Percentiles rank a stretch among this genome's conserved stretches.
Evolutionary conservation across 2,329 filamentous ascomycete species (phyloP).

Genomic region (Ophiostoma populinum): DNA sequence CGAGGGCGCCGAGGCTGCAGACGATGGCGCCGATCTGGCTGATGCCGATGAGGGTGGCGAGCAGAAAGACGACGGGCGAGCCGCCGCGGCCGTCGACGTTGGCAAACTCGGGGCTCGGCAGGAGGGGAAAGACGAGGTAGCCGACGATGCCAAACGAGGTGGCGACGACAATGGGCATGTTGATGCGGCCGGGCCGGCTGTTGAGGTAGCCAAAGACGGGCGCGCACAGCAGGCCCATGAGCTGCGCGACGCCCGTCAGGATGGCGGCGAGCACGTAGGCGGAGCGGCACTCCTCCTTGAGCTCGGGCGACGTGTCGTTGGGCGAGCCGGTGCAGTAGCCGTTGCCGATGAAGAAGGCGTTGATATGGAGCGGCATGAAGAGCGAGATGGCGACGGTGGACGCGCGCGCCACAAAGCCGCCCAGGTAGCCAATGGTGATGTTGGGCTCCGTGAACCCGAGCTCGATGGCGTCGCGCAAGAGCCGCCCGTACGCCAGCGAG

Average conservation of each 20-base stretch:
- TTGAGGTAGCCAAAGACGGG: constrained; percentile 77
- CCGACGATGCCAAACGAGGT: constrained; percentile 60
- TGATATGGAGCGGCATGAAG: constrained; percentile 86
- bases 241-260: constrained; percentile 75
- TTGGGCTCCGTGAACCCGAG: constrained; percentile 60
- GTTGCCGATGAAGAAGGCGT: constrained; percentile 69
- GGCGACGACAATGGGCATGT: constrained; percentile 57
- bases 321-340: constrained; percentile 59
- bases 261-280: constrained; percentile 82
- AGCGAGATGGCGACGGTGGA: constrained; percentile 90
- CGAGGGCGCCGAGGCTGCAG: constrained; percentile 78
- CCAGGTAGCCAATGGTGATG: constrained; percentile 77
- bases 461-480: constrained; percentile 44
- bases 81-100: constrained; percentile 48
- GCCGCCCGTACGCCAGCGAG: constrained; percentile 35
- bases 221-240: constrained; percentile 68
- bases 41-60: constrained; percentile 68
- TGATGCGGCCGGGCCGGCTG: constrained; percentile 32
- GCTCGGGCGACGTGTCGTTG: constrained; percentile 47
- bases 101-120: constrained; percentile 59
- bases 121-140: constrained; percentile 58
- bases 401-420: constrained; percentile 85
- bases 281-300: constrained; percentile 68
- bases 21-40: constrained; percentile 96
- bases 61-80: constrained; percentile 50